phyloP scores from a whole-genome alignment of 345 rosid species.

The Jatropha curcas region DNA sequence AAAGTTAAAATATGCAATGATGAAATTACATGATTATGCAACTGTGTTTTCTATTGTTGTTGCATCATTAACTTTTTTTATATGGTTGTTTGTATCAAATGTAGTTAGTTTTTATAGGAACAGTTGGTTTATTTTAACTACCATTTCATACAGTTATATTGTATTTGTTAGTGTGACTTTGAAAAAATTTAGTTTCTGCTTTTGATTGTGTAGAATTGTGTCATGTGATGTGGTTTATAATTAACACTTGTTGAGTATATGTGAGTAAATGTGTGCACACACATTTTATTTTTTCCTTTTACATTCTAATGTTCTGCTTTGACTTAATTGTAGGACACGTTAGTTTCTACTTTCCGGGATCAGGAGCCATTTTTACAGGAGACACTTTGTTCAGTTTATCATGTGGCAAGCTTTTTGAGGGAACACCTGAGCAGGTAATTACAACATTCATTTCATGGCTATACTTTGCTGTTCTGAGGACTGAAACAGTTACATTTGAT shows the following conservation, averaged over 20 bases:
- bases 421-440: constrained; percentile 82
- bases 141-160: not conserved
- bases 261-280: not conserved
- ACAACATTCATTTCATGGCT: constrained; percentile 2
- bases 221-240: not conserved
- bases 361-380: constrained; percentile 87
- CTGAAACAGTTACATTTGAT: not conserved
- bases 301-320: constrained; percentile 3
- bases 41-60: not conserved
- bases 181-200: not conserved
- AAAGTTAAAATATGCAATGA: not conserved
- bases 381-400: constrained; percentile 94
- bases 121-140: not conserved
- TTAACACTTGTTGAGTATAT: not conserved
- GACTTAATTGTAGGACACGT: constrained; percentile 65
- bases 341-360: constrained; percentile 91
- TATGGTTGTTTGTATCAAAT: not conserved
- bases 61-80: not conserved
- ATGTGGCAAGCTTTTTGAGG: constrained; percentile 95
- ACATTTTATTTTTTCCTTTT: not conserved
- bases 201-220: not conserved
- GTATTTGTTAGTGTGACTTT: not conserved
- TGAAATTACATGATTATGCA: not conserved
- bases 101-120: not conserved
- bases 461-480: not conserved